Evolutionary conservation across 75 land plant species (phyloP), one percentile per base, ranked within the genome.

Genomic region (Selaginella moellendorffii): DNA sequence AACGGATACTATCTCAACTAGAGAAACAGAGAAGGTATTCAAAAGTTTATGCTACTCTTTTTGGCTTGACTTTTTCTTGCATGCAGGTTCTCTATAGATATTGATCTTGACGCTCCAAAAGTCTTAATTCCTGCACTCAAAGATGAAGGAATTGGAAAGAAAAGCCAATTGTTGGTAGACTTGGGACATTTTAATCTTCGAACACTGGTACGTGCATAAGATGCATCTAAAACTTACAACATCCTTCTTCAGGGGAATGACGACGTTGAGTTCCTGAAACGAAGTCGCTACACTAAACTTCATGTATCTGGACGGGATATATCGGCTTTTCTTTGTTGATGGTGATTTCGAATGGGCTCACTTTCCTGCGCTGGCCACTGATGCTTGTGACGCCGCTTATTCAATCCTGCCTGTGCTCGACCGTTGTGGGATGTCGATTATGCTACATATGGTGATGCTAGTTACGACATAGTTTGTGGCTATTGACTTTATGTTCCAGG

Each of bases 21-120:
- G 87, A 88, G 73, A 84, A 93, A 60, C 85, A 82, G 61, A 81
- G 87, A 82, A 88, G 96, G 98, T 36, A 36, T 36, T 36, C 5
- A 36, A 36, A 14, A 36, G 46, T 36, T 14, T 36, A 5, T 36
- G 46, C 14, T 36, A 36, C 5, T 36, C 14, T 36, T 5, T 36
- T 36, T 36, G 46, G 5, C 46, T 36, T 36, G 67, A 8, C 0
- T 72, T 18, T 23, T 53, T 29, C n/a, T n/a, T n/a, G n/a, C n/a
- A 23, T 53, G 42, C 83, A 93, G 98, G 76, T 93, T 93, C 78
- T 80, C 82, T 54, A 80, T 93, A 27, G 80, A 93, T 54, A 71
- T 93, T 69, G 98, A 93, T 80, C 62, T 93, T 72, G 98, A 88
- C 80, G 98, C 98, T 52, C 98, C 98, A 54, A 93, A 83, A 76